These are phyloP conservation scores for Podosphaera leucotricha DNA, from an alignment of 2,329 filamentous ascomycete species.

Conservation along the genomic window DNA sequence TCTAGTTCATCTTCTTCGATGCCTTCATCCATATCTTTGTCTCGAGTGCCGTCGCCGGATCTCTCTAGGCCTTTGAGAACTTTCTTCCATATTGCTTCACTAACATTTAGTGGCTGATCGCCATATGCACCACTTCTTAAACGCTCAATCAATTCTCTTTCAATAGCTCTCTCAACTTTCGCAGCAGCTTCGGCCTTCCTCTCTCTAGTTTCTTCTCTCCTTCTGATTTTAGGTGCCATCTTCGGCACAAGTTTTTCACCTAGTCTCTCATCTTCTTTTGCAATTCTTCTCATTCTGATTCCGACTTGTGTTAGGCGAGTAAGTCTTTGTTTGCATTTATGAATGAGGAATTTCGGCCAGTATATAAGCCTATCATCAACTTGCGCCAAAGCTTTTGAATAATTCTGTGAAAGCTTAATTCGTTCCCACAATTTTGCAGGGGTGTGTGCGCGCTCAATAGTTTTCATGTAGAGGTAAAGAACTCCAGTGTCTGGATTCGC, in stretches of 20 bases:
- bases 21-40: constrained; percentile 75
- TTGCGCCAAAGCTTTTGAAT: constrained; percentile 67
- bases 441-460: constrained; percentile 66
- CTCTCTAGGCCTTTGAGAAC: constrained; percentile 78
- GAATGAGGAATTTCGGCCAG: constrained; percentile 80
- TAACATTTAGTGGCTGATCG: constrained; percentile 82
- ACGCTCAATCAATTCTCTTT: constrained; percentile 79
- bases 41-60: constrained; percentile 57
- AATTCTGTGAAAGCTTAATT: constrained; percentile 75
- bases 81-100: constrained; percentile 91
- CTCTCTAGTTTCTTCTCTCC: constrained; percentile 52
- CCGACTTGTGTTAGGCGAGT: constrained; percentile 81
- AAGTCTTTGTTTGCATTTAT: constrained; percentile 91
- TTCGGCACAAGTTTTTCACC: constrained; percentile 76
- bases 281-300: constrained; percentile 55
- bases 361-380: constrained; percentile 73
- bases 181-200: constrained; percentile 60
- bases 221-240: constrained; percentile 70
- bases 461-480: constrained; percentile 94
- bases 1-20: constrained; percentile 56
- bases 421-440: constrained; percentile 88
- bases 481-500: constrained; percentile 56
- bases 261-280: constrained; percentile 69
- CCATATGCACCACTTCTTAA: constrained; percentile 84
- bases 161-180: constrained; percentile 88